Evolutionary conservation across 1,284 basidiomycete genomes (phyloP).

Genomic region (Stereum hirsutum): DNA sequence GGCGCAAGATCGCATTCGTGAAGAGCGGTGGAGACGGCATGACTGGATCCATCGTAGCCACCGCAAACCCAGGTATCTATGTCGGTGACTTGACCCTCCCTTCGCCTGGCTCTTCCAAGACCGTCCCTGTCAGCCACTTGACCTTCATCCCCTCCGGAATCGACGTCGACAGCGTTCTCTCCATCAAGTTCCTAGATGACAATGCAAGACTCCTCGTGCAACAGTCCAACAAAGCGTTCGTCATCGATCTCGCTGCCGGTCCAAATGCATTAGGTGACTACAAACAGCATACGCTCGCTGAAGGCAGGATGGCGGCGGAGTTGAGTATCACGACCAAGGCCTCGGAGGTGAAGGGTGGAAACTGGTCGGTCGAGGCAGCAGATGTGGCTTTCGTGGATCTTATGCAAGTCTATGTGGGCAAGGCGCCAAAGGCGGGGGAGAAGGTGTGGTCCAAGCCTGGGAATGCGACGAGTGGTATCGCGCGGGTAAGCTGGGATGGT

Average conservation of each 20-base stretch:
- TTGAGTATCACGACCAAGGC: constrained; percentile 29
- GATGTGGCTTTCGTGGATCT: background rate
- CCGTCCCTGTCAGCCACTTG: background rate
- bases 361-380: background rate
- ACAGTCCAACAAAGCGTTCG: background rate
- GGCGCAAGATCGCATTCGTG: constrained; percentile 52
- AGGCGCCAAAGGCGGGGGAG: constrained; percentile 21
- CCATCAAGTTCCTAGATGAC: background rate
- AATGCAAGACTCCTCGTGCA: background rate
- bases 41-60: constrained; percentile 57
- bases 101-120: constrained; percentile 20
- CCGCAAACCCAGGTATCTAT: constrained; percentile 52
- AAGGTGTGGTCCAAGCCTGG: constrained; percentile 61
- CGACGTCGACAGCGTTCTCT: background rate
- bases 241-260: background rate
- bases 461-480: constrained; percentile 49
- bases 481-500: constrained; percentile 57
- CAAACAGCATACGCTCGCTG: constrained; percentile 36
- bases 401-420: background rate
- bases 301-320: constrained; percentile 47
- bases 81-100: constrained; percentile 49
- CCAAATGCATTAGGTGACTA: constrained; percentile 38
- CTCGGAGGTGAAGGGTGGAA: background rate
- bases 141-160: background rate
- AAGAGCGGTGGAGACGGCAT: constrained; percentile 49